Percentiles rank a stretch among this genome's conserved stretches.
Evolutionary conservation across 495 filamentous ascomycete genomes (phyloP).

Genomic region (Penicillium ucsense): DNA sequence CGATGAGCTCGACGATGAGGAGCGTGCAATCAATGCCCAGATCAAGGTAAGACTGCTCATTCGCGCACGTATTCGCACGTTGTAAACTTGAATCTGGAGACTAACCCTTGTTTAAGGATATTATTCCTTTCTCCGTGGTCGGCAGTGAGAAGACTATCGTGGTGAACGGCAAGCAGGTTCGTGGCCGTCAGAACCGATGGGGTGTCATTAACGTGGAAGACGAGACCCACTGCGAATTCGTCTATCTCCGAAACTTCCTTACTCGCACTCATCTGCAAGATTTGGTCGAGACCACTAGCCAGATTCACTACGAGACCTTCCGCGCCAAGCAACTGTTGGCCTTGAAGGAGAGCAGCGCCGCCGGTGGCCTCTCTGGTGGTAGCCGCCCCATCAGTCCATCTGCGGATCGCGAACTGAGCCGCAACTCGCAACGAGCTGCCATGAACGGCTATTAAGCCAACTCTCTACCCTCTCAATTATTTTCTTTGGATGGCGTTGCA

Average conservation of each 20-base stretch:
- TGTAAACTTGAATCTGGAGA: no score
- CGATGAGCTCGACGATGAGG: slow-evolving; percentile 95
- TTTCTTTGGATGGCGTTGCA: slow-evolving; percentile 3
- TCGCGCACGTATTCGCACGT: no score
- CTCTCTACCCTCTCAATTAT: background rate
- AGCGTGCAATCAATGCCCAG: slow-evolving; percentile 82
- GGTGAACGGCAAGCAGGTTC: slow-evolving; percentile 94
- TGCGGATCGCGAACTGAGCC: slow-evolving; percentile 90
- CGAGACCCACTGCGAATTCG: slow-evolving; percentile 98
- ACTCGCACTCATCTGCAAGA: slow-evolving; percentile 95
- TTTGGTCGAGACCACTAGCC: slow-evolving; percentile 97
- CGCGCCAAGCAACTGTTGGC: slow-evolving; percentile 97
- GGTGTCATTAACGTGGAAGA: slow-evolving; percentile 99
- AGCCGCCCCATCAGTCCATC: slow-evolving; percentile 91
- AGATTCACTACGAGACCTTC: slow-evolving; percentile 99
- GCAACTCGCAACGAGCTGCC: slow-evolving; percentile 88
- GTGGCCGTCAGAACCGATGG: slow-evolving; percentile 97
- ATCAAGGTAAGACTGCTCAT: slow-evolving; percentile 64
- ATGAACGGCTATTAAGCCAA: slow-evolving; percentile 89
- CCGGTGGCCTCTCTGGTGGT: slow-evolving; percentile 56
- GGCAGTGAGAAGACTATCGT: slow-evolving; percentile 97
- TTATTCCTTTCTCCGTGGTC: slow-evolving; percentile 96
- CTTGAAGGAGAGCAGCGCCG: slow-evolving; percentile 93
- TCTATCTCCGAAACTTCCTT: slow-evolving; percentile 95
- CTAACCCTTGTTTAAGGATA: slow-evolving; percentile 48